These are phyloP conservation scores for Saprolegnia diclina DNA, from an alignment of 352 stramenopile species.

Conservation along the genomic window DNA sequence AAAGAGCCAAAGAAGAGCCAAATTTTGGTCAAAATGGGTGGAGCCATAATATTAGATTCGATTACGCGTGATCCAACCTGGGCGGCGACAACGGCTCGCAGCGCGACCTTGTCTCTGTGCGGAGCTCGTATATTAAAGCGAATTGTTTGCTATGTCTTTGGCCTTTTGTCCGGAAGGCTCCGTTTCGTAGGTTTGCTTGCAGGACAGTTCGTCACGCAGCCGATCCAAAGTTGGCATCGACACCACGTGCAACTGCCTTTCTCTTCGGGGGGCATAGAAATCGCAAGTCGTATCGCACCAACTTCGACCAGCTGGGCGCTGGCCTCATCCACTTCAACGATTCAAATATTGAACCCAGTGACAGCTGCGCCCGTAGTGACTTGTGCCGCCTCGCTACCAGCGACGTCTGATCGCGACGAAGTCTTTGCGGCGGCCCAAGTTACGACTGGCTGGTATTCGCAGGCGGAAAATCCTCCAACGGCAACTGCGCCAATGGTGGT, in stretches of 20 bases:
- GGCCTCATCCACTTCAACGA: constrained; percentile 10
- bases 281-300: background rate
- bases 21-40: too few relatives aligned
- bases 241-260: background rate
- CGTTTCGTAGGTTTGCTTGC: too few relatives aligned
- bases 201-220: too few relatives aligned
- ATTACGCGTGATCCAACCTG: background rate
- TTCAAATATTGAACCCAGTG: constrained; percentile 1
- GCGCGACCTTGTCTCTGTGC: too few relatives aligned
- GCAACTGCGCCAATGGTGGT: background rate
- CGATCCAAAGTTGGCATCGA: too few relatives aligned
- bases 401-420: background rate
- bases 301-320: background rate
- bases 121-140: too few relatives aligned
- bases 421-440: background rate
- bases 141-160: too few relatives aligned
- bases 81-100: background rate
- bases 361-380: constrained; percentile 4
- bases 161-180: too few relatives aligned
- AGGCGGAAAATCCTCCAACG: background rate
- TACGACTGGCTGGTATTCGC: background rate
- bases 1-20: too few relatives aligned
- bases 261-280: constrained; percentile 8
- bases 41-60: too few relatives aligned
- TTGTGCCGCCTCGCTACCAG: background rate